phyloP scores from a whole-genome alignment of 768 basidiomycete genomes.

The Hydnum rufescens region DNA sequence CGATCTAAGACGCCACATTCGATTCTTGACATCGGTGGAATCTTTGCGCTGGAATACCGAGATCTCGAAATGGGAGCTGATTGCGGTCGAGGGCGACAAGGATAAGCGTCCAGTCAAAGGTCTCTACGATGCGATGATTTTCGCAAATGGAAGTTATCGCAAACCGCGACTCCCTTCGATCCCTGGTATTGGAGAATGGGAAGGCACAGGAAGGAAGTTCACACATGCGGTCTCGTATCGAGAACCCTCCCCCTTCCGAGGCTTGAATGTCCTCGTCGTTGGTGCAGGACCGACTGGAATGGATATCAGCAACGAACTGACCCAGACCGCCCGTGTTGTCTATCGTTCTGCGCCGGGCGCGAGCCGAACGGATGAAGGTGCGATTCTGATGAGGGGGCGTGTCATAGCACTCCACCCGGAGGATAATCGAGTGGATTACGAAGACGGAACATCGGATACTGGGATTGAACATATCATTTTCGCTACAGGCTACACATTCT shows the following conservation, averaged over 20 bases:
- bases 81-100: no score
- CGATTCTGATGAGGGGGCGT: no score
- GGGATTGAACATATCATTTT: slow-evolving; percentile 44
- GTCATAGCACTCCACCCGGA: slow-evolving; percentile 1
- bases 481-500: slow-evolving; percentile 54
- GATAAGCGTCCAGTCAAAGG: no score
- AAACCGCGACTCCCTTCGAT: slow-evolving; percentile 40
- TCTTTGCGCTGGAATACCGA: slow-evolving; percentile 11
- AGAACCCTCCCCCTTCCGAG: slow-evolving; percentile 22
- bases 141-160: slow-evolving; percentile 60
- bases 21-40: slow-evolving; percentile 37
- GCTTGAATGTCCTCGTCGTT: slow-evolving; percentile 26
- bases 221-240: slow-evolving; percentile 54
- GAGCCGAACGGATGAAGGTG: not conserved
- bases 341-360: slow-evolving; percentile 18
- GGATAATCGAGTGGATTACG: slow-evolving; percentile 32
- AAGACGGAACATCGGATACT: slow-evolving; percentile 34
- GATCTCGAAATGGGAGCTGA: no score
- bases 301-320: slow-evolving; percentile 47
- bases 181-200: slow-evolving; percentile 43
- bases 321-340: slow-evolving; percentile 8
- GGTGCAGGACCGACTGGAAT: slow-evolving; percentile 41
- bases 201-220: slow-evolving; percentile 22
- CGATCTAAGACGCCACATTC: slow-evolving; percentile 38
- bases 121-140: slow-evolving; percentile 47